Conservation (phyloP, 176 grass and related monocot species). For the Oryza officinalis region DNA sequence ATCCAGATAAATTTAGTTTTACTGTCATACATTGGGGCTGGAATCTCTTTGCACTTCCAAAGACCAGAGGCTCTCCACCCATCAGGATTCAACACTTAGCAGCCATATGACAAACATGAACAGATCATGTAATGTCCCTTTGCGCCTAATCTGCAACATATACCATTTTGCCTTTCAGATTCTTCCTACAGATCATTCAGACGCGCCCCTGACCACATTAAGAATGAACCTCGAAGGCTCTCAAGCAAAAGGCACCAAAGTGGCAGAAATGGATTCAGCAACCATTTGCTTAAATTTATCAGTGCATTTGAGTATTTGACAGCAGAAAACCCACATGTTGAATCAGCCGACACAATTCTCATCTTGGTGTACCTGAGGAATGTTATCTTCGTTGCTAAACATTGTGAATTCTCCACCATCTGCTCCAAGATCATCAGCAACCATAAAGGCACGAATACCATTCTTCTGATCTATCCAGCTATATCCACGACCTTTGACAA, state of each 20-base stretch:
- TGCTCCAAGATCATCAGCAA: slow-evolving; percentile 54
- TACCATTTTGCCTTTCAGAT: background rate
- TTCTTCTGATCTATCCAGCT: slow-evolving; percentile 83
- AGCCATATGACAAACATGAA: background rate
- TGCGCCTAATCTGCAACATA: background rate
- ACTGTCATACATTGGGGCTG: background rate
- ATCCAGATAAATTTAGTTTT: no score
- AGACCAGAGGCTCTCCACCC: no score
- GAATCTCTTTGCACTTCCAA: background rate
- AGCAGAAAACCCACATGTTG: background rate
- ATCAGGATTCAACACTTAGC: background rate
- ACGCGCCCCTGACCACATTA: background rate
- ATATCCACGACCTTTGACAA: slow-evolving; percentile 69
- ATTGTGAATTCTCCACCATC: slow-evolving; percentile 28
- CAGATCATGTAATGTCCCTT: no score
- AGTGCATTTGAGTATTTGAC: slow-evolving; percentile 12
- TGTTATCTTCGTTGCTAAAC: background rate
- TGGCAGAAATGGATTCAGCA: background rate
- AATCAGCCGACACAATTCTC: slow-evolving; percentile 46
- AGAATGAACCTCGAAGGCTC: background rate
- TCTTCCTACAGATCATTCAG: background rate
- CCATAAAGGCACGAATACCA: slow-evolving; percentile 65
- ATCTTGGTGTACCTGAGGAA: slow-evolving; percentile 8
- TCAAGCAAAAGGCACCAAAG: background rate
- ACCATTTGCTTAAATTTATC: background rate